These are phyloP conservation scores for Marasmius fiardii DNA, from an alignment of 1,284 basidiomycete species.

Conservation along the genomic window DNA sequence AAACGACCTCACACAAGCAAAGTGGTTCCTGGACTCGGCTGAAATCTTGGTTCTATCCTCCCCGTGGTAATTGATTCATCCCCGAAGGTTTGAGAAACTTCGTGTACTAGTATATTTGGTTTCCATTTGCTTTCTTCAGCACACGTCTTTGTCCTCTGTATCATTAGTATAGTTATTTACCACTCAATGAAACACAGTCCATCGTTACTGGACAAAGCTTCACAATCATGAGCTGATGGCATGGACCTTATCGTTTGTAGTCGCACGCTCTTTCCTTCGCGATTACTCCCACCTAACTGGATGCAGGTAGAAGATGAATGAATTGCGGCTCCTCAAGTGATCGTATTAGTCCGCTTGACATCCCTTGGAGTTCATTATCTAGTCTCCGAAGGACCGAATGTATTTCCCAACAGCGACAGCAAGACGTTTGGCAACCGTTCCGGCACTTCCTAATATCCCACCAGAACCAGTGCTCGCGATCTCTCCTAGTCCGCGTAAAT, in stretches of 20 bases:
- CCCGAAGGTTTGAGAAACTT: background rate
- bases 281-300: too few relatives aligned
- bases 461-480: constrained; percentile 59
- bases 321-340: too few relatives aligned
- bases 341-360: too few relatives aligned
- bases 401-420: constrained; percentile 83
- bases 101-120: constrained; percentile 1
- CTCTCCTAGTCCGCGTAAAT: constrained; percentile 66
- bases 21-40: constrained; percentile 10
- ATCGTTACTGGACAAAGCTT: too few relatives aligned
- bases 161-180: constrained; percentile 10
- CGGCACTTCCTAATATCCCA: constrained; percentile 60
- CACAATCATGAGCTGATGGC: too few relatives aligned
- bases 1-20: constrained; percentile 3
- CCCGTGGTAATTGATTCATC: constrained; percentile 3
- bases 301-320: too few relatives aligned
- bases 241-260: background rate
- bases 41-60: constrained; percentile 13
- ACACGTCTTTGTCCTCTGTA: constrained; percentile 8
- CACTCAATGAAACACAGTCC: background rate
- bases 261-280: background rate
- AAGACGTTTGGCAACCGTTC: constrained; percentile 62
- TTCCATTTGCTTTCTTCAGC: constrained; percentile 3
- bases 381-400: constrained; percentile 45
- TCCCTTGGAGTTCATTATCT: too few relatives aligned